Evolutionary conservation across 2,329 filamentous ascomycete genomes (phyloP).

Genomic region (Penicillium sp.): DNA sequence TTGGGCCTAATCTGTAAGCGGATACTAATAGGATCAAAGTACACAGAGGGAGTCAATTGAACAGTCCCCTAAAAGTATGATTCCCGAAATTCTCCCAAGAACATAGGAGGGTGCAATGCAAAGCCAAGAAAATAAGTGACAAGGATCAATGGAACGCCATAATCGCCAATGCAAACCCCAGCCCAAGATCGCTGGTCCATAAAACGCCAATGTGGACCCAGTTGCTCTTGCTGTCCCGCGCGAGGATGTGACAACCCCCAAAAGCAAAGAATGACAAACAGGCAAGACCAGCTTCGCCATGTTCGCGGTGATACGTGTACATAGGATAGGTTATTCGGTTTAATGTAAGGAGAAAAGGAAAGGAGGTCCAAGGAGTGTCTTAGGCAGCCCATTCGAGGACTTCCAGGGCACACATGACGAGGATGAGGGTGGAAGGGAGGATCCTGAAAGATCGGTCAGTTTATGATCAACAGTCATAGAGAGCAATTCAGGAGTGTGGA

Average conservation of each 20-base stretch:
- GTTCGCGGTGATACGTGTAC: background rate
- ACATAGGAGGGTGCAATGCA: background rate
- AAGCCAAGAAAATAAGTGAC: background rate
- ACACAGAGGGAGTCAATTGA: no score
- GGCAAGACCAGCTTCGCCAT: constrained; percentile 1
- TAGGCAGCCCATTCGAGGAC: constrained; percentile 79
- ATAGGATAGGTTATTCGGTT: background rate
- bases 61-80: no score
- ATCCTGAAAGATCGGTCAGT: constrained; percentile 61
- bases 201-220: background rate
- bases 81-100: background rate
- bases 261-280: background rate
- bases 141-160: background rate
- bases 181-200: background rate
- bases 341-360: background rate
- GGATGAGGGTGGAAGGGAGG: constrained; percentile 83
- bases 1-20: no score
- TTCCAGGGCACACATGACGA: constrained; percentile 90
- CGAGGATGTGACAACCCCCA: background rate
- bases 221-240: background rate
- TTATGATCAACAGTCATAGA: background rate
- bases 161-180: background rate
- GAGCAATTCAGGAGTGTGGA: constrained; percentile 19
- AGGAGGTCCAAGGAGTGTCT: background rate
- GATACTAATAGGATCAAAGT: no score